Percentiles rank a stretch among this genome's conserved stretches.
Evolutionary conservation across 2,329 filamentous ascomycete species (phyloP).

Genomic region (Xylariaceae sp.): DNA sequence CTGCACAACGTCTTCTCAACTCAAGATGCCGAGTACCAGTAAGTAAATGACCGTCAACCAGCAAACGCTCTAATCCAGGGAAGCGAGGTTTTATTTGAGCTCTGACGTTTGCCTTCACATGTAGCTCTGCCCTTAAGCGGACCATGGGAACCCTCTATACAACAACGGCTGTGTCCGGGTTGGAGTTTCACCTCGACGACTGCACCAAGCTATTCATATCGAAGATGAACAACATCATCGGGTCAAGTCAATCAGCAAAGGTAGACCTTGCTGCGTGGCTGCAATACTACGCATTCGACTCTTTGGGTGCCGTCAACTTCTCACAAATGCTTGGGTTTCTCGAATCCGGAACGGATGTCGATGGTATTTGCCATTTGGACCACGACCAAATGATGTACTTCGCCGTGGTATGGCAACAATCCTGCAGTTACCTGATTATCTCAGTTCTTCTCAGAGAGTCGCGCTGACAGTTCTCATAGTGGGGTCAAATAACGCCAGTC

Average conservation of each 20-base stretch:
- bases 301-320: conserved; percentile 11
- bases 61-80: neutral
- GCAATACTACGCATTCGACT: conserved; percentile 16
- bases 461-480: neutral
- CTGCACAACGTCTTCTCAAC: conserved; percentile 16
- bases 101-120: neutral
- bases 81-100: neutral
- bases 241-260: neutral
- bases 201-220: conserved; percentile 9
- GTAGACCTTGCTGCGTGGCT: conserved; percentile 14
- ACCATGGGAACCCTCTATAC: conserved; percentile 15
- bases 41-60: neutral
- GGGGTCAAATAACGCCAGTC: conserved; percentile 7
- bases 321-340: conserved; percentile 14
- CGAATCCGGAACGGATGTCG: conserved; percentile 11
- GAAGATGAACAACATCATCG: conserved; percentile 12
- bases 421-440: neutral
- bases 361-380: conserved; percentile 13
- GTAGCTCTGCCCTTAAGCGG: conserved; percentile 10
- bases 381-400: conserved; percentile 18
- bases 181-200: conserved; percentile 11
- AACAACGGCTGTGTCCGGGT: conserved; percentile 8
- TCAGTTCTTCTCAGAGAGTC: neutral
- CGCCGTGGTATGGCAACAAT: conserved; percentile 4
- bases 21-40: conserved; percentile 14